phyloP scores from a whole-genome alignment of 1,284 basidiomycete species.

The Sanghuangporus sanghuang region DNA sequence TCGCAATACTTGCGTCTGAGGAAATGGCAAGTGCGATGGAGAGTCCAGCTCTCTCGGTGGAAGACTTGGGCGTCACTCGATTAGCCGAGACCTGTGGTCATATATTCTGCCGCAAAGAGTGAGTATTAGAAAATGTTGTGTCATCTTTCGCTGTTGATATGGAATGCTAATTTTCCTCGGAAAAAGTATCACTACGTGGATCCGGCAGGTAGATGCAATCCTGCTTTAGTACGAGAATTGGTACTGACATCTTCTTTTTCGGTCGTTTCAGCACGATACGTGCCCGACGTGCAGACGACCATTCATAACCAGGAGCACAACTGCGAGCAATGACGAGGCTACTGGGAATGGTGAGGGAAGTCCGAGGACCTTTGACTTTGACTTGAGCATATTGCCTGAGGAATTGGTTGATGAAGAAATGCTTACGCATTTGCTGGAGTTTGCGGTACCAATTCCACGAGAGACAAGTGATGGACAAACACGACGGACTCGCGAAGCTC shows the following conservation, averaged over 20 bases:
- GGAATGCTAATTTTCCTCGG: slow-evolving; percentile 1
- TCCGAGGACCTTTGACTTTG: neutral
- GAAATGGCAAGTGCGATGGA: slow-evolving; percentile 68
- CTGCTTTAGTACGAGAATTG: neutral
- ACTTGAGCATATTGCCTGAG: neutral
- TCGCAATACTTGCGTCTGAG: slow-evolving; percentile 63
- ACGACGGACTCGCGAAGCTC: neutral
- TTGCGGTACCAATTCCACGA: neutral
- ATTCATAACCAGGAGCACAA: slow-evolving; percentile 27
- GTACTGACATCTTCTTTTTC: neutral
- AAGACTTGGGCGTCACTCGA: slow-evolving; percentile 62
- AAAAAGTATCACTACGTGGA: slow-evolving; percentile 65
- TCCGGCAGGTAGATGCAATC: slow-evolving; percentile 42
- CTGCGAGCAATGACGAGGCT: neutral
- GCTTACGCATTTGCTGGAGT: no score
- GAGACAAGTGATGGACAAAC: neutral
- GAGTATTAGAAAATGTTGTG: slow-evolving; percentile 19
- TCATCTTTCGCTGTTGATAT: neutral
- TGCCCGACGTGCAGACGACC: slow-evolving; percentile 58
- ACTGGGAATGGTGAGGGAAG: neutral
- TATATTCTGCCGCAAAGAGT: slow-evolving; percentile 74
- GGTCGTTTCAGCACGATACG: slow-evolving; percentile 43
- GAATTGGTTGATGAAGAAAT: neutral
- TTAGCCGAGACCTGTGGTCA: slow-evolving; percentile 60
- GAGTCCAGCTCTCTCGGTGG: slow-evolving; percentile 62